Evolutionary conservation across 2,329 filamentous ascomycete species (phyloP).

Genomic region (Spiromastix sp.): DNA sequence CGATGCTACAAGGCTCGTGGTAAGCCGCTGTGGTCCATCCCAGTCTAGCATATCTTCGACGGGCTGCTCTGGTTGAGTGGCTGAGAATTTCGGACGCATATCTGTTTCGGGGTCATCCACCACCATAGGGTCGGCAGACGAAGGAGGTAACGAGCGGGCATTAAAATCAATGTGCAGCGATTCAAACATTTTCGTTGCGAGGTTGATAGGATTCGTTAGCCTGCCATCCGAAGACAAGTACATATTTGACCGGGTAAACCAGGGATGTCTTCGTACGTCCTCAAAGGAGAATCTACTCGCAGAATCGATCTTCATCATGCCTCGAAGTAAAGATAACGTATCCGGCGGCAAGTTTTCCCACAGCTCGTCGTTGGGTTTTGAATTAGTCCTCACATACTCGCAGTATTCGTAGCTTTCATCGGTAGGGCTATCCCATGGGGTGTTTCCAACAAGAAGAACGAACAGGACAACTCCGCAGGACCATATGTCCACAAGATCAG

Average conservation of each 20-base stretch:
- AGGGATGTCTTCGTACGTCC: constrained; percentile 81
- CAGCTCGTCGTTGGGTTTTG: constrained; percentile 72
- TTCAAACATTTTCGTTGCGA: constrained; percentile 94
- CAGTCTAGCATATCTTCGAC: constrained; percentile 70
- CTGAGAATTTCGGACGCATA: constrained; percentile 48
- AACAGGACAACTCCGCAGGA: constrained; percentile 97
- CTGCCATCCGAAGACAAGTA: constrained; percentile 65
- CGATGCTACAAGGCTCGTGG: constrained; percentile 33
- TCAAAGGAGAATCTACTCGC: constrained; percentile 70
- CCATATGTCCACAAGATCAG: constrained; percentile 88
- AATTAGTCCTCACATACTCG: constrained; percentile 70
- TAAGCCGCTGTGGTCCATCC: constrained; percentile 61
- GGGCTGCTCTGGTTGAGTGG: constrained; percentile 78
- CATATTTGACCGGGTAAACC: constrained; percentile 78
- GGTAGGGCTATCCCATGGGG: constrained; percentile 93
- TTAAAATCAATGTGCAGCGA: constrained; percentile 81
- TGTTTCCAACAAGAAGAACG: constrained; percentile 88
- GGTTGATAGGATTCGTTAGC: constrained; percentile 64
- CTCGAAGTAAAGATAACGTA: constrained; percentile 71
- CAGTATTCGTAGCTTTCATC: constrained; percentile 78
- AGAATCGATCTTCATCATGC: constrained; percentile 81
- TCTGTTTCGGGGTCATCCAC: constrained; percentile 44
- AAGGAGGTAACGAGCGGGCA: constrained; percentile 45
- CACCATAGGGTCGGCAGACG: constrained; percentile 53
- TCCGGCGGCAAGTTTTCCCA: constrained; percentile 70